These are phyloP conservation scores for Saksenaea oblongispora DNA, from an alignment of 371 early-diverging fungal species.

Conservation along the genomic window DNA sequence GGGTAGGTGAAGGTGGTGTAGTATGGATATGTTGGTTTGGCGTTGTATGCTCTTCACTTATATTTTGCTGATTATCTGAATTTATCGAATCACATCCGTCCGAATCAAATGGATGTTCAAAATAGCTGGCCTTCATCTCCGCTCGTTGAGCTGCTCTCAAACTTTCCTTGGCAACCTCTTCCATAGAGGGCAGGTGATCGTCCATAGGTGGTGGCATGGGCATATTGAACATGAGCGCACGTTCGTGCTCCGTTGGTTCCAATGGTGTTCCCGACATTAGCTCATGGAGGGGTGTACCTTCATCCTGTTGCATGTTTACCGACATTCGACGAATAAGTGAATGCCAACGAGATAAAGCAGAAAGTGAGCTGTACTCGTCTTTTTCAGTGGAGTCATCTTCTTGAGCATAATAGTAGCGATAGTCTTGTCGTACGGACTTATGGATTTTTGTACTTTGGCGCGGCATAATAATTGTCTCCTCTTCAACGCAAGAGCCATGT, in stretches of 20 bases:
- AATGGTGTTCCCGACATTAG: conserved; percentile 6
- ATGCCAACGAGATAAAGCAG: conserved; percentile 21
- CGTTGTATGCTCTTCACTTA: background rate
- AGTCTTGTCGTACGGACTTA: background rate
- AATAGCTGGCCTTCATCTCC: conserved; percentile 32
- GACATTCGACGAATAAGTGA: conserved; percentile 42
- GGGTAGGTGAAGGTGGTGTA: background rate
- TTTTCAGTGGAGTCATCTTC: background rate
- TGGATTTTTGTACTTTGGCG: background rate
- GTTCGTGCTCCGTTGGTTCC: conserved; percentile 19
- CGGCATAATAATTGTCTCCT: background rate
- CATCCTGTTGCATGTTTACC: conserved; percentile 19
- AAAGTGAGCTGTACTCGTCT: background rate
- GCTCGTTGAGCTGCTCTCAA: conserved; percentile 10
- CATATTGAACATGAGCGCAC: conserved; percentile 19
- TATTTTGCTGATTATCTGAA: background rate
- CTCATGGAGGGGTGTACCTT: conserved; percentile 21
- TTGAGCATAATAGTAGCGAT: background rate
- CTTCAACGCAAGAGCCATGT: too few species aligned
- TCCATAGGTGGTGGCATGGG: conserved; percentile 21
- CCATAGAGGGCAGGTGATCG: conserved; percentile 39
- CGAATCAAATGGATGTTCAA: conserved; percentile 44
- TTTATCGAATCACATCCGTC: conserved; percentile 17
- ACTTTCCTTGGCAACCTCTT: conserved; percentile 30
- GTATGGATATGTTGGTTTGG: background rate